phyloP scores from a whole-genome alignment of 495 filamentous ascomycete species.

The Cercophora samala region DNA sequence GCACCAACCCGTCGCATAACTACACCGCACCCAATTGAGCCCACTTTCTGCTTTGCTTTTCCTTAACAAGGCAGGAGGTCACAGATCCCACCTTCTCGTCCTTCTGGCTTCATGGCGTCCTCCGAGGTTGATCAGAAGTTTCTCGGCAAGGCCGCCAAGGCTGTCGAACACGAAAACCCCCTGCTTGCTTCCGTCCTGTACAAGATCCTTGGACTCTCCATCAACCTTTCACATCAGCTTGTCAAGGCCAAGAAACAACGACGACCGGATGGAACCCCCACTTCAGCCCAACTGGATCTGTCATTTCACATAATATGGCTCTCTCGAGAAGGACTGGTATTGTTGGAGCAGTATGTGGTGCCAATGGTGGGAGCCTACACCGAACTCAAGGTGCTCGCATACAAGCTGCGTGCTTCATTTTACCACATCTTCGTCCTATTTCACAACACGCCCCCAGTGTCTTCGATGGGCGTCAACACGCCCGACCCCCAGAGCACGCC shows the following conservation, averaged over 20 bases:
- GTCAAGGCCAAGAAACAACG: constrained; percentile 78
- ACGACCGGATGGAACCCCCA: constrained; percentile 72
- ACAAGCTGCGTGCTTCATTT: constrained; percentile 89
- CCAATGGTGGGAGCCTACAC: constrained; percentile 68
- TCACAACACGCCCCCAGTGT: constrained; percentile 65
- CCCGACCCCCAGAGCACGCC: constrained; percentile 30
- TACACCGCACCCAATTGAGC: background rate
- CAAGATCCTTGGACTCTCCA: constrained; percentile 85
- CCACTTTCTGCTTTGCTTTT: background rate
- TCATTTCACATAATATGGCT: constrained; percentile 97
- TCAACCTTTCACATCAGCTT: constrained; percentile 81
- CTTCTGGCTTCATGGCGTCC: constrained; percentile 67
- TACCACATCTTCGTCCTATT: constrained; percentile 97
- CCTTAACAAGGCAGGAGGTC: background rate
- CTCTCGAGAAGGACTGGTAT: constrained; percentile 81
- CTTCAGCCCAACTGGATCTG: constrained; percentile 75
- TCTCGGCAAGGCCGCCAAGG: constrained; percentile 77
- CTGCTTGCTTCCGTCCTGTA: constrained; percentile 77
- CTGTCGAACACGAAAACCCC: constrained; percentile 66
- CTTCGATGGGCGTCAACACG: constrained; percentile 35
- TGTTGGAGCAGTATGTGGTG: constrained; percentile 82
- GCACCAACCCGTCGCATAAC: background rate
- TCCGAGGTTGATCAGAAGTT: constrained; percentile 97
- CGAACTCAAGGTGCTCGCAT: constrained; percentile 80
- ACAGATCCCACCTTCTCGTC: background rate